Base-by-base conservation (phyloP, 2,329 filamentous ascomycete species). In the Botrytis paeoniae region DNA sequence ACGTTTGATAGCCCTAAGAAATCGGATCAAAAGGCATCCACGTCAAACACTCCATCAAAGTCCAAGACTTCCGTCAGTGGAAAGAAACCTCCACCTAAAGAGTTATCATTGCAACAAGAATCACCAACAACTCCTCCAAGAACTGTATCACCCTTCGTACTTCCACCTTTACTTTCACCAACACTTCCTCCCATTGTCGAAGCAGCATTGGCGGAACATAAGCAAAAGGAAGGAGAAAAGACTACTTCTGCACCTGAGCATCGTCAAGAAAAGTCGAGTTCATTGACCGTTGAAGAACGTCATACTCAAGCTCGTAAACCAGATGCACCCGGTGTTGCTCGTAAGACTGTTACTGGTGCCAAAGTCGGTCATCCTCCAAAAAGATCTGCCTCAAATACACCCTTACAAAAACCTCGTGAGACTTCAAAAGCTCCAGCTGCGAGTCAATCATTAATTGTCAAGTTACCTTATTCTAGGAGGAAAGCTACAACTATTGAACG, bases 291-390 rank as follows among this genome's bases (percentile, higher is more conserved):
- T 35, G 79, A 80, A 73, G 76, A 75, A 62, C 78, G 80, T 25
- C 77, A 80, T 72, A 80, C 81, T 68, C 78, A 78, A 66, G 79
- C 74, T 62, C 77, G 80, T 35, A 76, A 76, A 60, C 78, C 79
- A 12, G 78, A 80, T 74, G 74, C 80, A 20, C 79, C 78, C 43
- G 80, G 79, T 48, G 80, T 81, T 57, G 80, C 80, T n/a, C 77
- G 77, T 25, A 81, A 81, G 66, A 79, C 78, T 10, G 62, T 71
- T 3, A 76, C 73, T 48, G 74, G 79, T 35, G 80, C 80, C 60
- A 72, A 68, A 59, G 73, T 79, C 74, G 79, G 78, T 35, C 78
- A 80, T 73, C 78, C 78, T 25, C 79, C 80, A 2, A 80, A 80
- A 32, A 74, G 71, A 41, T 75, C 65, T 25, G 78, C 78, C n/a